phyloP scores from a whole-genome alignment of 148 eudicot species.

The Spergularia bocconei region DNA sequence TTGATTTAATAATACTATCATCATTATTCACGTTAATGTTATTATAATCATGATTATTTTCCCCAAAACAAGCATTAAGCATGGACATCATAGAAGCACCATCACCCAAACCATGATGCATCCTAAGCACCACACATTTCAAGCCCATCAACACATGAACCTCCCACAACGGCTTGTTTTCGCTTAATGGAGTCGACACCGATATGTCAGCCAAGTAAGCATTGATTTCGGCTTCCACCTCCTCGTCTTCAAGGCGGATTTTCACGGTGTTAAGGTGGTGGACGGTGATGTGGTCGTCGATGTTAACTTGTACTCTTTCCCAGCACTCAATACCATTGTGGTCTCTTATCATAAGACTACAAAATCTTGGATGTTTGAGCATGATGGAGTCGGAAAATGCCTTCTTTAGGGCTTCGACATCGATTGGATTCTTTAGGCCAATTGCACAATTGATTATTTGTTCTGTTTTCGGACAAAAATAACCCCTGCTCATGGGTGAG shows the following conservation, averaged over 20 bases:
- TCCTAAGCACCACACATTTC: slow-evolving; percentile 49
- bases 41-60: too few relatives aligned
- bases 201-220: slow-evolving; percentile 48
- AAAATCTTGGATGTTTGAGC: slow-evolving; percentile 62
- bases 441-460: slow-evolving; percentile 51
- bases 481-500: slow-evolving; percentile 15
- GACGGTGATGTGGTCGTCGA: slow-evolving; percentile 49
- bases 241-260: background rate
- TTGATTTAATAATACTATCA: too few relatives aligned
- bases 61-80: slow-evolving; percentile 38
- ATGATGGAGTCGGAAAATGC: slow-evolving; percentile 34
- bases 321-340: slow-evolving; percentile 41
- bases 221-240: slow-evolving; percentile 38
- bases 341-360: slow-evolving; percentile 41
- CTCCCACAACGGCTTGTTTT: slow-evolving; percentile 74
- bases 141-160: slow-evolving; percentile 49
- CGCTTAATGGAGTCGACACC: slow-evolving; percentile 42
- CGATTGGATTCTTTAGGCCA: slow-evolving; percentile 33
- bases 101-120: slow-evolving; percentile 77
- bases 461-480: slow-evolving; percentile 37
- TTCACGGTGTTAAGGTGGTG: slow-evolving; percentile 8
- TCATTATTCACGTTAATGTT: too few relatives aligned
- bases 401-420: slow-evolving; percentile 32
- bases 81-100: slow-evolving; percentile 67
- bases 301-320: slow-evolving; percentile 39